Evolutionary conservation across 192 early-diverging fungal species (phyloP).

Genomic region (Rhizophlyctis rosea): DNA sequence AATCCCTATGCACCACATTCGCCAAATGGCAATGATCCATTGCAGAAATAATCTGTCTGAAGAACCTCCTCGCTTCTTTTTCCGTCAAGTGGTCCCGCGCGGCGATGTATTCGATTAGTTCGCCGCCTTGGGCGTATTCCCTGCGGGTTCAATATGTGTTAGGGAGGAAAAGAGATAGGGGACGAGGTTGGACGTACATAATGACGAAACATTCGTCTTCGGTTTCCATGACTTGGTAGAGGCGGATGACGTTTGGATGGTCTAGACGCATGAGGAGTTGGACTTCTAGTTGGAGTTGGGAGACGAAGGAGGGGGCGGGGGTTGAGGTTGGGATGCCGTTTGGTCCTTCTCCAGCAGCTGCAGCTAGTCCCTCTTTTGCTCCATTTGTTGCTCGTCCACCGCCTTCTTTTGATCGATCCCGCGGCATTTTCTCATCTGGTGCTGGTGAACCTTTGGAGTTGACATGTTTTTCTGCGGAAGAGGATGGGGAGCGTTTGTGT

Average conservation of each 20-base stretch:
- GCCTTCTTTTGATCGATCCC: no score
- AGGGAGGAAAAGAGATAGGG: not conserved
- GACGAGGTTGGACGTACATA: slow-evolving; percentile 47
- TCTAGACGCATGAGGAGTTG: slow-evolving; percentile 59
- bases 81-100: slow-evolving; percentile 45
- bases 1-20: slow-evolving; percentile 60
- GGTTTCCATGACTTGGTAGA: slow-evolving; percentile 61
- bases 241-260: slow-evolving; percentile 61
- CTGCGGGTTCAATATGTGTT: slow-evolving; percentile 26
- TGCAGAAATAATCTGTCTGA: slow-evolving; percentile 58
- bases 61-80: slow-evolving; percentile 53
- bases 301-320: slow-evolving; percentile 33
- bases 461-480: no score
- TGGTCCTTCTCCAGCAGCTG: slow-evolving; percentile 13
- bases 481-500: no score
- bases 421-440: slow-evolving; percentile 14
- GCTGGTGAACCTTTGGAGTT: no score
- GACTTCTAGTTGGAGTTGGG: slow-evolving; percentile 52
- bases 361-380: slow-evolving; percentile 7
- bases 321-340: slow-evolving; percentile 8
- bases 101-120: slow-evolving; percentile 57
- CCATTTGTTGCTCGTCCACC: slow-evolving; percentile 4
- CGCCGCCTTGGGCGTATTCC: slow-evolving; percentile 63
- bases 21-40: slow-evolving; percentile 64
- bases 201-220: slow-evolving; percentile 62